Evolutionary conservation across 2,329 filamentous ascomycete species (phyloP).

Genomic region (Xylariaceae sp.): DNA sequence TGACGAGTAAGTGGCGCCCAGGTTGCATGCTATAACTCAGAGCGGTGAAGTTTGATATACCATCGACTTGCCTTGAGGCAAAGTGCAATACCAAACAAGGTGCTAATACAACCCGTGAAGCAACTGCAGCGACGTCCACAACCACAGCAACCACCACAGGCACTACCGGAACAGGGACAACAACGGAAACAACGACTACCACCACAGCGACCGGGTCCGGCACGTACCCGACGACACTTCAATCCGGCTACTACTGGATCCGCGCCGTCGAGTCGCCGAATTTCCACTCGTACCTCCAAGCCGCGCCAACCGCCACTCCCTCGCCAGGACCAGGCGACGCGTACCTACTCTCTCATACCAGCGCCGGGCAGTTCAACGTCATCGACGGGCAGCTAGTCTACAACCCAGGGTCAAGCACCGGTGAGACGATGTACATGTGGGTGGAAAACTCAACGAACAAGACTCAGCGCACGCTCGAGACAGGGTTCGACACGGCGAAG

Average conservation of each 20-base stretch:
- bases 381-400: conserved; percentile 54
- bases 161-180: conserved; percentile 7
- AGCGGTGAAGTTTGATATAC: no score
- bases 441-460: conserved; percentile 46
- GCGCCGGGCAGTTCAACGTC: conserved; percentile 57
- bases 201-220: conserved; percentile 6
- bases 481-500: conserved; percentile 49
- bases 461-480: conserved; percentile 46
- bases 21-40: no score
- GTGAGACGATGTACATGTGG: conserved; percentile 42
- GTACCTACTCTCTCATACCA: conserved; percentile 6
- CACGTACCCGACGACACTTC: conserved; percentile 18
- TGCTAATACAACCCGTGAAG: not conserved
- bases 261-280: conserved; percentile 18
- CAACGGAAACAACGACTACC: conserved; percentile 1
- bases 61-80: not conserved
- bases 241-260: conserved; percentile 20
- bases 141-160: conserved; percentile 1
- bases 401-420: conserved; percentile 27
- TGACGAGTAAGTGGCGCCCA: conserved; percentile 12
- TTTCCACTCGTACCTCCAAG: conserved; percentile 21
- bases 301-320: conserved; percentile 17
- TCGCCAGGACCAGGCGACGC: conserved; percentile 17
- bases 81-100: not conserved
- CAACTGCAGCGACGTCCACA: conserved; percentile 5